Evolutionary conservation across 164 flowering plant genomes (phyloP).

Genomic region (Nymphaea colorata): DNA sequence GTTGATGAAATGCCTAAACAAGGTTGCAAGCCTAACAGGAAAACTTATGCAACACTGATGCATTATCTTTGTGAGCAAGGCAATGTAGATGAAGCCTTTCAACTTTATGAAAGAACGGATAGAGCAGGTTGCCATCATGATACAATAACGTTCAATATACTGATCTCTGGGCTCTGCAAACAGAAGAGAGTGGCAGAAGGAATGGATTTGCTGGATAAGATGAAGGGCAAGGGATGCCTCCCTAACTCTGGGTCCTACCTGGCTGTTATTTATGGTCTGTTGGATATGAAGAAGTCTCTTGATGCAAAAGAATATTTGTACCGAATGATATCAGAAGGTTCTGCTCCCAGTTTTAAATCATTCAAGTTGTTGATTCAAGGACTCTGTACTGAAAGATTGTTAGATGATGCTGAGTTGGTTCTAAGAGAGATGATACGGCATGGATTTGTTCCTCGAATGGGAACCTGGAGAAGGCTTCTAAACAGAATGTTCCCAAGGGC

Average conservation of each 20-base stretch:
- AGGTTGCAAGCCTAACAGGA: conserved; percentile 42
- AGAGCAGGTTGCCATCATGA: conserved; percentile 49
- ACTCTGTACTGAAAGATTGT: conserved; percentile 33
- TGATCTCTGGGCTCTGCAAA: conserved; percentile 70
- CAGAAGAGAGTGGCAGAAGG: conserved; percentile 47
- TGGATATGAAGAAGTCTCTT: conserved; percentile 30
- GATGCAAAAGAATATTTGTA: conserved; percentile 50
- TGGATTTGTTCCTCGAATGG: conserved; percentile 64
- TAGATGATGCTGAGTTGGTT: conserved; percentile 47
- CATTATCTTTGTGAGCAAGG: conserved; percentile 44
- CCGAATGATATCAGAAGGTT: conserved; percentile 31
- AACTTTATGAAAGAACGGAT: conserved; percentile 56
- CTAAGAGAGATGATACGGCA: conserved; percentile 55
- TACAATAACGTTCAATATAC: conserved; percentile 53
- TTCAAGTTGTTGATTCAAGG: conserved; percentile 54
- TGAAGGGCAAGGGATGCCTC: conserved; percentile 62
- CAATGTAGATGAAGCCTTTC: conserved; percentile 59
- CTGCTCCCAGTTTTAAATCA: conserved; percentile 57
- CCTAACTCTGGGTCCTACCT: conserved; percentile 68
- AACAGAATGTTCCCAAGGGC: conserved; percentile 12
- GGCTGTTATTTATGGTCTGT: conserved; percentile 61
- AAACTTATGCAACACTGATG: conserved; percentile 71
- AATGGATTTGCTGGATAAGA: conserved; percentile 37
- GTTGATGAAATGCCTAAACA: conserved; percentile 75
- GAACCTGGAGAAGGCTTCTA: conserved; percentile 58